These are phyloP conservation scores for Asclepias syriaca DNA, from an alignment of 257 asterid genomes.

Conservation along the genomic window DNA sequence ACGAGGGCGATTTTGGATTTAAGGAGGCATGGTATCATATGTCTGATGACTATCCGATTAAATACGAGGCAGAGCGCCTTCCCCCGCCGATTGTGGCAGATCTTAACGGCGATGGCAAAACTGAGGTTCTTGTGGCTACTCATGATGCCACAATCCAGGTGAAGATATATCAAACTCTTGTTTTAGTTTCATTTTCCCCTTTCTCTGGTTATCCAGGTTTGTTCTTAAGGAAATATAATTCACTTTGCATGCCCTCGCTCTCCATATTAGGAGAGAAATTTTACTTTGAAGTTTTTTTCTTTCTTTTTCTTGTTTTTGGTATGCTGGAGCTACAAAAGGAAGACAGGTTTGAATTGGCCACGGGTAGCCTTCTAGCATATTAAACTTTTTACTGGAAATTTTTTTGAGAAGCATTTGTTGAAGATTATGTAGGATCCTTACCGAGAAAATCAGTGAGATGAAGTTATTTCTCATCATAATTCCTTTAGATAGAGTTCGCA, in stretches of 20 bases:
- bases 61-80: constrained; percentile 87
- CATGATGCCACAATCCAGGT: constrained; percentile 98
- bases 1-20: constrained; percentile 95
- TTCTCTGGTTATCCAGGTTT: background rate
- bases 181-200: background rate
- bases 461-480: background rate
- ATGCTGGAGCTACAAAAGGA: background rate
- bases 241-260: background rate
- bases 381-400: background rate
- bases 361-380: background rate
- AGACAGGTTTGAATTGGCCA: background rate
- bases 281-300: background rate
- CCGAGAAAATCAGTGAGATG: background rate
- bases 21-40: constrained; percentile 95
- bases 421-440: background rate
- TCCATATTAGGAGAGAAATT: background rate
- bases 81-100: constrained; percentile 94
- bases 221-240: background rate
- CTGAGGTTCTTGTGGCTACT: constrained; percentile 89
- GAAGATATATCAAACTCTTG: background rate
- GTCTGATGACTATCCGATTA: constrained; percentile 85
- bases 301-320: background rate
- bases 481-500: background rate
- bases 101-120: constrained; percentile 93
- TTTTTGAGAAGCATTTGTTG: background rate